phyloP scores from a whole-genome alignment of 2,329 filamentous ascomycete genomes.

The Botrytis fabae region DNA sequence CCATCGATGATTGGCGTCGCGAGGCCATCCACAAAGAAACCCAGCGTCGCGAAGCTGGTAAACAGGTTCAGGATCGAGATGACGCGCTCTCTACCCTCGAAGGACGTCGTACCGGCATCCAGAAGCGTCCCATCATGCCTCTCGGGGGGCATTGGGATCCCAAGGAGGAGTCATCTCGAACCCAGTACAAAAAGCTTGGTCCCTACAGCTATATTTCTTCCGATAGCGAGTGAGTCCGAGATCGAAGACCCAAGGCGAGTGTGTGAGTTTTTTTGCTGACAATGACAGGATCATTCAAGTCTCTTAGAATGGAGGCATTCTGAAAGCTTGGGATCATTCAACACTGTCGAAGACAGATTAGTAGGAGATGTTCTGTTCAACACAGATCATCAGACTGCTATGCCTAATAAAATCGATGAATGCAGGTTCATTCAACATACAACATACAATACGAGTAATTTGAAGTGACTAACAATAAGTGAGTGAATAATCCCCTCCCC shows the following conservation, averaged over 20 bases:
- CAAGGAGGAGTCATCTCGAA: not conserved
- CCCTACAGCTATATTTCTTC: not conserved
- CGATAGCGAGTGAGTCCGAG: not conserved
- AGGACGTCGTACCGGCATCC: not conserved
- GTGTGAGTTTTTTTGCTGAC: not conserved
- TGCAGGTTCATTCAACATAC: not conserved
- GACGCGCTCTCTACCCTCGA: not conserved
- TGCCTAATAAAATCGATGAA: not conserved
- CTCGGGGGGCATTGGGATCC: not conserved
- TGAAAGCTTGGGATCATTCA: not conserved
- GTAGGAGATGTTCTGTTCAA: not conserved
- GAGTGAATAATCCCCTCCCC: not conserved
- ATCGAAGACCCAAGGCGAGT: not conserved
- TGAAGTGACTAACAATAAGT: not conserved
- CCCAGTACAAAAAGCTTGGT: not conserved
- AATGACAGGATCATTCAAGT: not conserved
- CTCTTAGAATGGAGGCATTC: not conserved
- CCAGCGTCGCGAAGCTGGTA: not conserved
- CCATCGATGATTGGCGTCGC: not conserved
- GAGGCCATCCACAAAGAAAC: not conserved
- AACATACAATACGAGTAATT: not conserved
- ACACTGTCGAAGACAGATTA: not conserved
- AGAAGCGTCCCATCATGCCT: not conserved
- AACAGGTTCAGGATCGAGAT: not conserved
- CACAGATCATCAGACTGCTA: not conserved